Evolutionary conservation across 768 basidiomycete genomes (phyloP), one percentile per base, ranked within the genome.

Genomic region (Russula compacta): DNA sequence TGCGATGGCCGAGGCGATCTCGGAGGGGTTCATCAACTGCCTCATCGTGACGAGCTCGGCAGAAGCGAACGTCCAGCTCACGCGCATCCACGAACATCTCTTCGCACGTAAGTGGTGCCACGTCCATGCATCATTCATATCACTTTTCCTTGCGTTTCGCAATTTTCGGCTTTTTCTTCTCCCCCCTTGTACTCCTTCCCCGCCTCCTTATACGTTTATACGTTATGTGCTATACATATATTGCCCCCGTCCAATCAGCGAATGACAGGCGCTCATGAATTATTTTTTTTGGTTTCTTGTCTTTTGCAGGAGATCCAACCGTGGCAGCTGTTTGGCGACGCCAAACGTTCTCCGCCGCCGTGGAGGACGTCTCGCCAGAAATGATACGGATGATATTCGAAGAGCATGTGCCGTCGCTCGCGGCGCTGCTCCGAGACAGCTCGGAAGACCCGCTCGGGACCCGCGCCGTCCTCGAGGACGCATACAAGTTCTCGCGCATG

Each of bases 321-420:
- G 89, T 94, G n/a, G 92, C 92, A 0, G 81, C 83, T 43, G 91
- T 94, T 19, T 94, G 92, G 92, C 83, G 92, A 24, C 82, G 90
- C 11, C 91, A 94, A 70, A 93, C 91, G 3, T 92, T 92, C 73
- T 86, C 87, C 11, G 91, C 91, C 0, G 89, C 91, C 4, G 87
- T 94, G 55, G 89, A 92, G 38, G 71, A 79, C 0, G 86, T 85
- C 71, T 84, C 88, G 0, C 81, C 84, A 6, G 84, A 86, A 53
- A 87, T 90, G 80, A 78, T 83, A 0, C 67, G 78, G 33, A 78
- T 73, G 70, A 85, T 92, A 69, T 77, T 94, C 48, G 71, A 74
- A 19, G 92, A 92, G 61, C 81, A 87, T 64, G 80, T 92, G 50
- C 86, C 88, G 6, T 75, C 80, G 33, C 80, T 92, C 56, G 77